These are phyloP conservation scores for Lactarius sanguifluus DNA, from an alignment of 768 basidiomycete genomes.

Conservation along the genomic window DNA sequence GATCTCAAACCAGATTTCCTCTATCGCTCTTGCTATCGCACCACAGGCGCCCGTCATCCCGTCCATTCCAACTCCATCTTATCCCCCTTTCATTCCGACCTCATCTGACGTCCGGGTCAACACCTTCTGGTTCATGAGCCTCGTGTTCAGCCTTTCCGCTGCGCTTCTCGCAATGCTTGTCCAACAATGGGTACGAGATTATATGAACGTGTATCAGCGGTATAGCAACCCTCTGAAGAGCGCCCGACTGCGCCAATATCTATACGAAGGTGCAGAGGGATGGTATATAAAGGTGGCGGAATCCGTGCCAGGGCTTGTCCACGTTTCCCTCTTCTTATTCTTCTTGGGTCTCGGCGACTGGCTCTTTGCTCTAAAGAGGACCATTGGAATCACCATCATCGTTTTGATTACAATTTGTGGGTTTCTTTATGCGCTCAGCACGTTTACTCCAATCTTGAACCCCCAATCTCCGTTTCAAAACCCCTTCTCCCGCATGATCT, in stretches of 20 bases:
- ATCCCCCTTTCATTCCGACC: background rate
- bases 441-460: background rate
- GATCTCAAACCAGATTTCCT: background rate
- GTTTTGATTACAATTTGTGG: background rate
- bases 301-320: background rate
- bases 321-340: background rate
- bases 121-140: background rate
- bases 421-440: background rate
- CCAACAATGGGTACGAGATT: background rate
- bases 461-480: background rate
- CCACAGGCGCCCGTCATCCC: background rate
- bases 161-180: background rate
- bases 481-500: background rate
- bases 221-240: background rate
- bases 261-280: background rate
- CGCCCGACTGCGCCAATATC: background rate
- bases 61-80: background rate
- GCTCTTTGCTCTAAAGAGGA: background rate
- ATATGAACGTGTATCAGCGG: background rate
- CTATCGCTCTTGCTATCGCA: background rate
- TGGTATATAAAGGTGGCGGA: background rate
- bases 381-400: background rate
- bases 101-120: background rate
- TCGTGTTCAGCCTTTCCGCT: background rate
- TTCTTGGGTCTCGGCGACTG: background rate